A percentile compares a stretch with the other conserved stretches of the same genome.
Conservation (phyloP, 1,139 yeast genomes). For the Suhomyces bolitotheri region DNA sequence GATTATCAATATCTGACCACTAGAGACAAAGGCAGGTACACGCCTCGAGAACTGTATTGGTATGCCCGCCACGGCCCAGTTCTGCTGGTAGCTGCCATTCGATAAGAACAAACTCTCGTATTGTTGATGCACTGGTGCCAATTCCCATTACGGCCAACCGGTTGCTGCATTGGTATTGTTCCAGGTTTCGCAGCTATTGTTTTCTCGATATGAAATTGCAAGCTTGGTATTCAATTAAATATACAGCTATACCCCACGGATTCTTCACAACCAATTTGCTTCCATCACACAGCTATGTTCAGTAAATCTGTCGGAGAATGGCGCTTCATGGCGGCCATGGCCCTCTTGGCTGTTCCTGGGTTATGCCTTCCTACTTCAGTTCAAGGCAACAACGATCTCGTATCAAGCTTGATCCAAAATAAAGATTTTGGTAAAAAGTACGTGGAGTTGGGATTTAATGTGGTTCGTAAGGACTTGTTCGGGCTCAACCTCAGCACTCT, state of each 20-base stretch:
- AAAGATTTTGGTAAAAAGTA: not conserved
- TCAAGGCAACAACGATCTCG: not conserved
- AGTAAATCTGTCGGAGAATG: too few relatives aligned
- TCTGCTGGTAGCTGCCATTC: too few relatives aligned
- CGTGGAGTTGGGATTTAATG: conserved; percentile 3
- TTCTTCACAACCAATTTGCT: too few relatives aligned
- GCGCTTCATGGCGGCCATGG: not conserved
- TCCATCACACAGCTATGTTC: too few relatives aligned
- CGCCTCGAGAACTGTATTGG: too few relatives aligned
- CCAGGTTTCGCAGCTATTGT: conserved; percentile 2
- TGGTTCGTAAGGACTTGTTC: not conserved
- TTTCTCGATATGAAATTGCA: not conserved
- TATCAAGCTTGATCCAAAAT: not conserved
- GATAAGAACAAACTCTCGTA: too few relatives aligned
- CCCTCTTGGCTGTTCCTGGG: not conserved
- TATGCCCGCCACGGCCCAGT: too few relatives aligned
- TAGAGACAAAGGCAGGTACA: too few relatives aligned
- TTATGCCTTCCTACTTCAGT: not conserved
- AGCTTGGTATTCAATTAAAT: too few relatives aligned
- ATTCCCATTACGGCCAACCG: not conserved
- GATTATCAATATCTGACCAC: too few relatives aligned
- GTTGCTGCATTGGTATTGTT: not conserved
- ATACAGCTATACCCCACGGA: too few relatives aligned
- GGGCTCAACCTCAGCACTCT: not conserved
- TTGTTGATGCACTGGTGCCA: too few relatives aligned